phyloP scores from a whole-genome alignment of 2,329 filamentous ascomycete genomes.

The Penicillium sp. region DNA sequence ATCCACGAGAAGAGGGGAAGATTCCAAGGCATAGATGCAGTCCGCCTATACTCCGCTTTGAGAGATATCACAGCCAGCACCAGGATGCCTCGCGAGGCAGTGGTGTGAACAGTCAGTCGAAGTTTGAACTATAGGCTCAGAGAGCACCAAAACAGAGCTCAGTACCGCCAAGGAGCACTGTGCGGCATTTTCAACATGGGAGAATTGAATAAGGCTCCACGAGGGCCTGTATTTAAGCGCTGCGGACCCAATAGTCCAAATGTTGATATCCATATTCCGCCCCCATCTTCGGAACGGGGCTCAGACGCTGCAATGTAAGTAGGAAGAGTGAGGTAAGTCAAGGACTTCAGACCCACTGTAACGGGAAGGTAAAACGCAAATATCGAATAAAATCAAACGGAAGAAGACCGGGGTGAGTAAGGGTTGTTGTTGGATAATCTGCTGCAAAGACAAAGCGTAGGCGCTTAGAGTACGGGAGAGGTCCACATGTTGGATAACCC shows the following conservation, averaged over 20 bases:
- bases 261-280: conserved; percentile 30
- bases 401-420: not conserved
- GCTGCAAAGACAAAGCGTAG: conserved; percentile 10
- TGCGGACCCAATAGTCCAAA: conserved; percentile 24
- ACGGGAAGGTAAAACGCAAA: not conserved
- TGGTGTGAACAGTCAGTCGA: conserved; percentile 25
- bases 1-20: conserved; percentile 11
- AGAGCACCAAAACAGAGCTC: conserved; percentile 25
- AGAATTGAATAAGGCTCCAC: conserved; percentile 25
- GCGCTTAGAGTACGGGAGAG: conserved; percentile 2
- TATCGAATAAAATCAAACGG: not conserved
- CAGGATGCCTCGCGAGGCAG: conserved; percentile 37
- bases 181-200: conserved; percentile 29
- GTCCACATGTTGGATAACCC: not conserved
- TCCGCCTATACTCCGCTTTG: conserved; percentile 25
- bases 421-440: conserved; percentile 10
- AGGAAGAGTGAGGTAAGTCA: conserved; percentile 10
- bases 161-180: conserved; percentile 31
- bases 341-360: conserved; percentile 21
- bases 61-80: conserved; percentile 26
- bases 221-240: conserved; percentile 40
- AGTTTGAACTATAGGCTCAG: conserved; percentile 34
- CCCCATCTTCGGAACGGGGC: conserved; percentile 29
- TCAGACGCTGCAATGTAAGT: conserved; percentile 29
- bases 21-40: conserved; percentile 20